Percentiles rank a stretch among this genome's conserved stretches.
These are phyloP conservation scores for Emergomyces orientalis DNA, from an alignment of 2,329 filamentous ascomycete genomes.

Conservation along the genomic window DNA sequence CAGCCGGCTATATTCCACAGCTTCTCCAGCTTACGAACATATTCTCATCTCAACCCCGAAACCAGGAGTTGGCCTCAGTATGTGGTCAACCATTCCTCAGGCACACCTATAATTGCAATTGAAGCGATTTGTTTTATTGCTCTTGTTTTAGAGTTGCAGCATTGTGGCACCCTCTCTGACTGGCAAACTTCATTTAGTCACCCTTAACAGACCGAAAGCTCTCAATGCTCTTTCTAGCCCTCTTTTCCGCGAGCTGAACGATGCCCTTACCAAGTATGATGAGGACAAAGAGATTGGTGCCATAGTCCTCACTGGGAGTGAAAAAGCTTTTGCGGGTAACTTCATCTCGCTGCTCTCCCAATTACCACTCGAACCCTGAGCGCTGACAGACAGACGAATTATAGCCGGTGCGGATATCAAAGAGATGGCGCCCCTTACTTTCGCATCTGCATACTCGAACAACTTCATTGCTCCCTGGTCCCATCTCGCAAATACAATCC, in stretches of 20 bases:
- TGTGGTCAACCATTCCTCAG: slow-evolving; percentile 16
- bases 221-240: slow-evolving; percentile 89
- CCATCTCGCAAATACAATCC: slow-evolving; percentile 67
- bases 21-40: slow-evolving; percentile 58
- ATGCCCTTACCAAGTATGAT: slow-evolving; percentile 63
- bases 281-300: slow-evolving; percentile 59
- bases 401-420: slow-evolving; percentile 92
- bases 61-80: slow-evolving; percentile 85
- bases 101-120: background rate
- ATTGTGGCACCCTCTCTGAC: background rate
- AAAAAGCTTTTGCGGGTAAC: slow-evolving; percentile 70
- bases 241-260: slow-evolving; percentile 81
- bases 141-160: slow-evolving; percentile 12
- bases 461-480: slow-evolving; percentile 98
- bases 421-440: slow-evolving; percentile 91
- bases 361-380: background rate
- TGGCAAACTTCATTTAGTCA: slow-evolving; percentile 49
- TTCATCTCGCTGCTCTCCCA: background rate
- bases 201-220: slow-evolving; percentile 86
- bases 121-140: background rate
- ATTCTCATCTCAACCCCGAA: slow-evolving; percentile 73
- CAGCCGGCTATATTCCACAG: slow-evolving; percentile 34
- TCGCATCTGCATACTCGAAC: slow-evolving; percentile 73
- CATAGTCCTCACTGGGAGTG: slow-evolving; percentile 78
- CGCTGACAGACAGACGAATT: background rate